phyloP scores from a whole-genome alignment of 2,329 filamentous ascomycete genomes.

The Neurospora crassa region DNA sequence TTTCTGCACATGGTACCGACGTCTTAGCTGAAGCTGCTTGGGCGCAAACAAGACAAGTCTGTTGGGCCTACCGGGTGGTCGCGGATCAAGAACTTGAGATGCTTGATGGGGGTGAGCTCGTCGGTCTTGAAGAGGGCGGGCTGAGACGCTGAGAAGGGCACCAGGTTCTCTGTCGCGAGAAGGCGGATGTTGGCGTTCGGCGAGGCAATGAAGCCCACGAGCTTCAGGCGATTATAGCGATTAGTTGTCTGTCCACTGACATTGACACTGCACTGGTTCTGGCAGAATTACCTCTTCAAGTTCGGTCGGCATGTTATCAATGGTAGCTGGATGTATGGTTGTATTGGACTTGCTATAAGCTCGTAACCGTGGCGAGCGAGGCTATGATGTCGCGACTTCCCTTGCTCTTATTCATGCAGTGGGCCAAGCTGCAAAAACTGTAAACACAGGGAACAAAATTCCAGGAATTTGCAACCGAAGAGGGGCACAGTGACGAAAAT shows the following conservation, averaged over 20 bases:
- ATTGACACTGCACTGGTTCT: background rate
- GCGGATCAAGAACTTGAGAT: slow-evolving; percentile 76
- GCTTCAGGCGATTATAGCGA: slow-evolving; percentile 35
- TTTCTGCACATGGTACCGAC: slow-evolving; percentile 38
- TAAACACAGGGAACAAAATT: background rate
- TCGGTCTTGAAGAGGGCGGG: slow-evolving; percentile 76
- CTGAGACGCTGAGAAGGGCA: slow-evolving; percentile 68
- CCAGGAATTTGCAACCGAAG: background rate
- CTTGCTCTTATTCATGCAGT: too few species aligned
- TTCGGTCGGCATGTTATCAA: slow-evolving; percentile 56
- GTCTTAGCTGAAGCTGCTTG: slow-evolving; percentile 4
- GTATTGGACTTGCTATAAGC: background rate
- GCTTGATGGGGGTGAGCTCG: slow-evolving; percentile 67
- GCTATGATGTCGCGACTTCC: too few species aligned
- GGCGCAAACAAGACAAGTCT: slow-evolving; percentile 5
- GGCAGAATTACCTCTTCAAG: slow-evolving; percentile 56
- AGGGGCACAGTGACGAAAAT: slow-evolving; percentile 1
- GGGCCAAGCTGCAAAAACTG: background rate
- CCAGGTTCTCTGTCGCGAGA: slow-evolving; percentile 75
- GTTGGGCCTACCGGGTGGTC: slow-evolving; percentile 61
- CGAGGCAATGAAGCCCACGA: slow-evolving; percentile 88
- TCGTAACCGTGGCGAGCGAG: background rate
- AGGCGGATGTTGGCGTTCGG: slow-evolving; percentile 85
- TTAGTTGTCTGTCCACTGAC: background rate
- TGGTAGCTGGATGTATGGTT: background rate